These are phyloP conservation scores for Knufia fluminis DNA, from an alignment of 2,329 filamentous ascomycete genomes.

Conservation along the genomic window DNA sequence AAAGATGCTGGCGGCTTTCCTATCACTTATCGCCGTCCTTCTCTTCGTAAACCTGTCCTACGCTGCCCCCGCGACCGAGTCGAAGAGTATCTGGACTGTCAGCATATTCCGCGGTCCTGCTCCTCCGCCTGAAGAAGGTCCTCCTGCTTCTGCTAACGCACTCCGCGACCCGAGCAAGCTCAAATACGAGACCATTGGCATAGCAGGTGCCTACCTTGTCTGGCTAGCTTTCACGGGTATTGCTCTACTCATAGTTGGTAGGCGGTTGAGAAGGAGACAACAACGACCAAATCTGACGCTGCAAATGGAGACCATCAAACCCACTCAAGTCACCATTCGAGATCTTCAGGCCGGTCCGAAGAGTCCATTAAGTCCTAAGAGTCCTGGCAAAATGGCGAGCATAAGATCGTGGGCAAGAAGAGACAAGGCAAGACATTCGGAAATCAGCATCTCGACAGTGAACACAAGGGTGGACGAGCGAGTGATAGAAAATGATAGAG, in stretches of 20 bases:
- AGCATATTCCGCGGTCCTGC: constrained; percentile 48
- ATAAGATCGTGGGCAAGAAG: constrained; percentile 32
- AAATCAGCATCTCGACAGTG: constrained; percentile 6
- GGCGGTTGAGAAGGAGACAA: constrained; percentile 44
- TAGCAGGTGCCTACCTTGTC: constrained; percentile 73
- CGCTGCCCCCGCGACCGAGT: constrained; percentile 12
- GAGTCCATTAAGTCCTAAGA: constrained; percentile 22
- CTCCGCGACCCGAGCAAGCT: constrained; percentile 56
- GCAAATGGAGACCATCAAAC: constrained; percentile 50
- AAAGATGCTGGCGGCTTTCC: constrained; percentile 19
- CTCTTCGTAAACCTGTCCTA: constrained; percentile 6
- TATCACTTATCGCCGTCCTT: constrained; percentile 10
- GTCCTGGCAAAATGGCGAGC: constrained; percentile 30
- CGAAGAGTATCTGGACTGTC: constrained; percentile 24
- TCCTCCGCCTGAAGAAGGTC: constrained; percentile 51
- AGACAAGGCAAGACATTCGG: background rate
- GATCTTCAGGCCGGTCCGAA: constrained; percentile 13
- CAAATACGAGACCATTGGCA: constrained; percentile 72
- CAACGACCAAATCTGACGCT: constrained; percentile 43
- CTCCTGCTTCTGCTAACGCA: constrained; percentile 50
- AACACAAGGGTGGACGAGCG: constrained; percentile 53
- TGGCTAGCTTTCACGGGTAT: constrained; percentile 65
- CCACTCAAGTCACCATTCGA: constrained; percentile 16
- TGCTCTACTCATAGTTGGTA: constrained; percentile 52
- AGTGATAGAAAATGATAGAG: constrained; percentile 64